Percentiles rank a stretch among this genome's conserved stretches.
phyloP scores from a whole-genome alignment of 495 filamentous ascomycete species.

The Neurospora discreta region DNA sequence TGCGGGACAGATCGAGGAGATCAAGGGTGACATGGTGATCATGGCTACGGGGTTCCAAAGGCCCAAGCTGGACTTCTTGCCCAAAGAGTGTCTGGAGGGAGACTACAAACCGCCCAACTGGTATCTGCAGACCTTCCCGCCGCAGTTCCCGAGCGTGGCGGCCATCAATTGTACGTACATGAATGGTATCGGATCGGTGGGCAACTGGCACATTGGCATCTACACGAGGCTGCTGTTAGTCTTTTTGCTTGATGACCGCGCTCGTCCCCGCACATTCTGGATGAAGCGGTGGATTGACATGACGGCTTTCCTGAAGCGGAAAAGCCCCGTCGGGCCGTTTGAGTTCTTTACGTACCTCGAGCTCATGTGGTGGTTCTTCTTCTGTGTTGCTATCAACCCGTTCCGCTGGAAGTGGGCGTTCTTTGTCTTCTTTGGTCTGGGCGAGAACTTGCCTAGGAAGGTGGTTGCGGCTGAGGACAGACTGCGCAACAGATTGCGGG shows the following conservation, averaged over 20 bases:
- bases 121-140: constrained; percentile 79
- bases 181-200: constrained; percentile 68
- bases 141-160: constrained; percentile 50
- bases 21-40: constrained; percentile 65
- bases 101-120: constrained; percentile 72
- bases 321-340: constrained; percentile 60
- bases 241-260: constrained; percentile 71
- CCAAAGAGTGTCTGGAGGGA: constrained; percentile 54
- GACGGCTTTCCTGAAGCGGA: constrained; percentile 59
- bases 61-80: constrained; percentile 61
- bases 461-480: constrained; percentile 56
- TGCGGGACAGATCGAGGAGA: constrained; percentile 48
- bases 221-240: constrained; percentile 77
- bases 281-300: constrained; percentile 86
- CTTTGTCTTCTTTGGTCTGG: constrained; percentile 72
- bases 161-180: constrained; percentile 79
- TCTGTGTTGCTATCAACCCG: constrained; percentile 67
- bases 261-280: constrained; percentile 55
- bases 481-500: constrained; percentile 35
- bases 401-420: constrained; percentile 74
- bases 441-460: constrained; percentile 49
- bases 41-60: constrained; percentile 76
- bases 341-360: constrained; percentile 86
- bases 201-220: constrained; percentile 83
- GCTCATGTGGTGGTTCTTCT: constrained; percentile 75